phyloP scores from a whole-genome alignment of 768 basidiomycete genomes.

The Pulveroboletus sp. region DNA sequence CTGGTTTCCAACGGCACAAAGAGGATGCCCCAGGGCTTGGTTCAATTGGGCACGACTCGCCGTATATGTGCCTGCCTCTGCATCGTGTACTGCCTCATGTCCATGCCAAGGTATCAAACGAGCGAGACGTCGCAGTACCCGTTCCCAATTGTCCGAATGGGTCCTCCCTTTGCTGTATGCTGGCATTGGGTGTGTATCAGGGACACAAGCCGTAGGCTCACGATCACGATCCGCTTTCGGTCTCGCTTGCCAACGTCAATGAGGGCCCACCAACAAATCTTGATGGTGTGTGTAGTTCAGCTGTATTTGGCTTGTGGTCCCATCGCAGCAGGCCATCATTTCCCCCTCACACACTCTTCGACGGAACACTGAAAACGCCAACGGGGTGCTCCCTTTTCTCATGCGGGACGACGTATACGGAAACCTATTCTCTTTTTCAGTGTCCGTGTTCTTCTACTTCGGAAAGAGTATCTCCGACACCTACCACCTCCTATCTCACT shows the following conservation, averaged over 20 bases:
- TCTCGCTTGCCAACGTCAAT: background rate
- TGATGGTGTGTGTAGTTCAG: no score
- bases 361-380: constrained; percentile 8
- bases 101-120: background rate
- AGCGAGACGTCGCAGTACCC: background rate
- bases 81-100: background rate
- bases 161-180: background rate
- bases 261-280: no score
- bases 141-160: background rate
- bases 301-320: background rate
- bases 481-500: background rate
- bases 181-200: no score
- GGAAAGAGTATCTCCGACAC: background rate
- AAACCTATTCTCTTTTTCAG: background rate
- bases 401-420: background rate
- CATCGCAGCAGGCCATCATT: background rate
- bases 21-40: background rate
- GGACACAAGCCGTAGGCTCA: background rate
- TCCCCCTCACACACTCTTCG: background rate
- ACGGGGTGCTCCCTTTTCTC: background rate
- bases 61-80: background rate
- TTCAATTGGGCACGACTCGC: background rate
- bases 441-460: background rate
- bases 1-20: background rate
- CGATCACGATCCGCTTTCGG: background rate